Conservation (phyloP, 179 eudicot species). For the Silene noctiflora region DNA sequence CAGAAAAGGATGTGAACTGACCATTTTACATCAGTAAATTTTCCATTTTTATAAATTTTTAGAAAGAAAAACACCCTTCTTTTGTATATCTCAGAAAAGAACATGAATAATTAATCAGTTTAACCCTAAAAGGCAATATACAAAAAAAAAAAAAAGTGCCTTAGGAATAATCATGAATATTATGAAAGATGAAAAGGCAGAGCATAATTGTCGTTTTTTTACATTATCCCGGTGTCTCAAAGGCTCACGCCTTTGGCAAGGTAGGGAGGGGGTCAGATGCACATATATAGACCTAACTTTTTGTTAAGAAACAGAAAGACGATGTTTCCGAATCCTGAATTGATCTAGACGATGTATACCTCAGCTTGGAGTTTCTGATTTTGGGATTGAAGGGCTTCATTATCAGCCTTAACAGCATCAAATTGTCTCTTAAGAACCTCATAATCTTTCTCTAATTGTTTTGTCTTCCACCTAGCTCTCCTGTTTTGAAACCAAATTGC, state of each 20-base stretch:
- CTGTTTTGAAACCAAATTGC: constrained; percentile 95
- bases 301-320: no score
- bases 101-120: constrained; percentile 29
- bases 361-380: constrained; percentile 83
- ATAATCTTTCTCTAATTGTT: constrained; percentile 85
- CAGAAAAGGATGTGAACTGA: constrained; percentile 14
- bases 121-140: constrained; percentile 21
- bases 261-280: no score
- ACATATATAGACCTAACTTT: no score
- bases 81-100: background rate
- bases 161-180: constrained; percentile 8
- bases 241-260: no score
- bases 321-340: background rate
- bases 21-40: background rate
- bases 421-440: constrained; percentile 76
- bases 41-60: background rate
- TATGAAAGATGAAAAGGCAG: background rate
- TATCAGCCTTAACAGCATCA: constrained; percentile 78
- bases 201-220: no score
- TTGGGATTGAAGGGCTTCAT: constrained; percentile 68
- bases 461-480: constrained; percentile 91
- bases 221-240: no score
- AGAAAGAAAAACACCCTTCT: background rate
- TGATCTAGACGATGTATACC: no score
- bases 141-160: constrained; percentile 15